Percentiles rank a stretch among this genome's conserved stretches.
Evolutionary conservation across 768 basidiomycete species (phyloP).

Genomic region (Agaricus sinodeliciosus): DNA sequence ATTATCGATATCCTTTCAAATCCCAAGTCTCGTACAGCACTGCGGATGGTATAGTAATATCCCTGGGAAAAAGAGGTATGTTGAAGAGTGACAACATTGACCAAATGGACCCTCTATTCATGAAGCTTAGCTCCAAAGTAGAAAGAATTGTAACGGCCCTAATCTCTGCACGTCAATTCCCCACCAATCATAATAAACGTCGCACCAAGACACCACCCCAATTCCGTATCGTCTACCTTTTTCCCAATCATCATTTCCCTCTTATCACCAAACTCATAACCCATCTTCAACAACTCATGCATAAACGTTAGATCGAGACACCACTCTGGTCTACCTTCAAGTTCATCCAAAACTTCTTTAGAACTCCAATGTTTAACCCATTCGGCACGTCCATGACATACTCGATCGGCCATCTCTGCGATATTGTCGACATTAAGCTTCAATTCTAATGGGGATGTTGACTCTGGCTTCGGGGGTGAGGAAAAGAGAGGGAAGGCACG

Average conservation of each 20-base stretch:
- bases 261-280: constrained; percentile 79
- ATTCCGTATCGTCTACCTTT: constrained; percentile 81
- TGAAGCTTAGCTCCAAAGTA: no score
- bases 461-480: constrained; percentile 7
- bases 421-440: constrained; percentile 50
- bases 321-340: constrained; percentile 84
- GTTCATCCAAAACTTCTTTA: constrained; percentile 41
- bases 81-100: no score
- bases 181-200: constrained; percentile 67
- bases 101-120: no score
- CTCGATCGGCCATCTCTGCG: constrained; percentile 53
- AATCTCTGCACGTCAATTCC: constrained; percentile 47
- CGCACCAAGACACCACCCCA: constrained; percentile 92
- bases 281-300: constrained; percentile 79
- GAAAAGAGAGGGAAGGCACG: constrained; percentile 74
- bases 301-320: constrained; percentile 96
- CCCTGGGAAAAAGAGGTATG: no score
- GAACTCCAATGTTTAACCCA: constrained; percentile 50
- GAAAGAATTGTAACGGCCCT: neutral
- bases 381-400: constrained; percentile 62
- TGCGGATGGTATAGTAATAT: no score
- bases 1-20: no score
- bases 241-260: constrained; percentile 78
- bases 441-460: constrained; percentile 13
- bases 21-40: no score